Evolutionary conservation across 202 grass and related monocot genomes (phyloP).

Genomic region (Carex sylvatica): DNA sequence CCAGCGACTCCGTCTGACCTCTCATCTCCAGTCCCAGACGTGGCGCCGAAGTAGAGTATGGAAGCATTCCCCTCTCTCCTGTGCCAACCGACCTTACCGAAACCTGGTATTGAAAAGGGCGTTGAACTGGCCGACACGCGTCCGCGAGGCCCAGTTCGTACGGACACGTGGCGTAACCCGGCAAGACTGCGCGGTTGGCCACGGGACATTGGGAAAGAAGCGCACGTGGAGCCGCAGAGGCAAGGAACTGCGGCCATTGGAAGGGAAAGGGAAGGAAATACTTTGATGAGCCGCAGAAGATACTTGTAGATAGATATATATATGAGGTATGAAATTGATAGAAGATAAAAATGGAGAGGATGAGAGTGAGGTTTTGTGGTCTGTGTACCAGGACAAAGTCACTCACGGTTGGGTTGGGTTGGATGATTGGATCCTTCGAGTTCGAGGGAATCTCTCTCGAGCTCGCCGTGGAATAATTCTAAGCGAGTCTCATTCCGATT

Average conservation of each 20-base stretch:
- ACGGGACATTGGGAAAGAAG: not conserved
- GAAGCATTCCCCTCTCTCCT: slow-evolving; percentile 61
- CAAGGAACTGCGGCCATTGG: slow-evolving; percentile 19
- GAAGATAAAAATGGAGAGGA: slow-evolving; percentile 15
- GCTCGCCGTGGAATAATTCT: not conserved
- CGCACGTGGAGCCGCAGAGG: not conserved
- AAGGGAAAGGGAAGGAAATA: not conserved
- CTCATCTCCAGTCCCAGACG: slow-evolving; percentile 11
- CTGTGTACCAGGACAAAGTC: not conserved
- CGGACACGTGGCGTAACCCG: not conserved
- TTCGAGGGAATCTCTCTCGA: not conserved
- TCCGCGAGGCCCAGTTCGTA: not conserved
- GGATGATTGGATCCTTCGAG: not conserved
- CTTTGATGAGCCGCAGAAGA: not conserved
- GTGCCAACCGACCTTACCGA: slow-evolving; percentile 63
- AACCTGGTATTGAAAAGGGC: slow-evolving; percentile 41
- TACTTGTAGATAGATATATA: not conserved
- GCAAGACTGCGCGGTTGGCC: not conserved
- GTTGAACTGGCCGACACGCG: slow-evolving; percentile 42
- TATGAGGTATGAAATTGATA: not conserved
- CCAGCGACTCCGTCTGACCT: slow-evolving; percentile 2
- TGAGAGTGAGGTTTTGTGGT: not conserved
- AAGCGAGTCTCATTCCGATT: not conserved
- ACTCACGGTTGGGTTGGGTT: not conserved
- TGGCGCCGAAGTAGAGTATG: slow-evolving; percentile 53